Percentiles rank a stretch among this genome's conserved stretches.
Evolutionary conservation across 2,329 filamentous ascomycete genomes (phyloP).

Genomic region (Cytospora schulzeri): DNA sequence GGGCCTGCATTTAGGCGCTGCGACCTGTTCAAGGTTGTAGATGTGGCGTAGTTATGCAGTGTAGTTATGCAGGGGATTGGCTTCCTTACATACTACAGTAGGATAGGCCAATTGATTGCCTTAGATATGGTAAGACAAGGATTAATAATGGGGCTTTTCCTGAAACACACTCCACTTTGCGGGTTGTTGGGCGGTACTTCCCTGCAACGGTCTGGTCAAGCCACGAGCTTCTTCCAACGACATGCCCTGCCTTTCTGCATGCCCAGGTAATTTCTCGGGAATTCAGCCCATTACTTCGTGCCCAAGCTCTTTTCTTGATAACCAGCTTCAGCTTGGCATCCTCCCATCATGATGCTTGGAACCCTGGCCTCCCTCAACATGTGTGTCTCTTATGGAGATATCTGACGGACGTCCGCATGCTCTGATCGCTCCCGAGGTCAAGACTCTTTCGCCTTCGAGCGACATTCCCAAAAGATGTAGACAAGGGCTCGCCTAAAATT

Average conservation of each 20-base stretch:
- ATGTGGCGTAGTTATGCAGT: too few species aligned
- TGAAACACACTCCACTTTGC: conserved; percentile 1
- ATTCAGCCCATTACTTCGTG: too few species aligned
- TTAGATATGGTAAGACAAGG: not conserved
- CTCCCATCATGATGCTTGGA: too few species aligned
- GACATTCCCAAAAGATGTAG: too few species aligned
- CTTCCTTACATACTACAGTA: not conserved
- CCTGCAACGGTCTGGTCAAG: conserved; percentile 1
- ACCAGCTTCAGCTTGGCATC: too few species aligned
- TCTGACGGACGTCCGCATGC: too few species aligned
- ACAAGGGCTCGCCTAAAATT: too few species aligned
- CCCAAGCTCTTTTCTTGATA: too few species aligned
- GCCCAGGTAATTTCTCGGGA: not conserved
- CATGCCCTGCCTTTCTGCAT: not conserved
- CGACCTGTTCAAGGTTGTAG: not conserved
- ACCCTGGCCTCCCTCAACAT: too few species aligned
- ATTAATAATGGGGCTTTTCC: not conserved
- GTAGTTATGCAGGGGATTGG: not conserved
- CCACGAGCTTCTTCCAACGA: conserved; percentile 19
- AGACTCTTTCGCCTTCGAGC: too few species aligned
- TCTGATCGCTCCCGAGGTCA: too few species aligned
- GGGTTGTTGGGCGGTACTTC: not conserved
- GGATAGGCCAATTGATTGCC: not conserved
- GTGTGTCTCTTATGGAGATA: too few species aligned
- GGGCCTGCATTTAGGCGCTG: not conserved